Evolutionary conservation across 768 basidiomycete species (phyloP), one percentile per base, ranked within the genome.

Genomic region (Leccinellum luteum): DNA sequence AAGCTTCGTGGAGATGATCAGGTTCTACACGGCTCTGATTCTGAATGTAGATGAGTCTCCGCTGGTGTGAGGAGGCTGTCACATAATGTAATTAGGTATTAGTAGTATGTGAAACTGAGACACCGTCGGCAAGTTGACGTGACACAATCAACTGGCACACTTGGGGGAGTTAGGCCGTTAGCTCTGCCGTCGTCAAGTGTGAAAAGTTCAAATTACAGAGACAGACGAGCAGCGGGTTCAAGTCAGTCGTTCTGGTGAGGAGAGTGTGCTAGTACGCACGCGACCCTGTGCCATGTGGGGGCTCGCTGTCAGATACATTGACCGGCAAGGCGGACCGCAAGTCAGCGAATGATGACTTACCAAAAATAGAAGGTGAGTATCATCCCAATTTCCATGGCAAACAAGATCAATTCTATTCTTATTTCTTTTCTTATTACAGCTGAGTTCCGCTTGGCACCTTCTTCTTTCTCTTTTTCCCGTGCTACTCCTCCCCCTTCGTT

Each of bases 1-100:
- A 57, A 70, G 73, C 5, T 82, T 87, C 58, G 67, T 89, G 47
- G 86, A 88, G 66, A 79, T 84, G 54, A 83, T 89, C 47, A 75
- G 81, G 25, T 91, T 90, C 73, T 89, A 83, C 66, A 74, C 80
- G 1, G 79, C 78, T 3, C 73, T 90, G 34, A 82, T 90, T 19
- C 73, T 91, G 43, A 91, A 90, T 60, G 78, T 76, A 1, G 88
- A 90, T 55, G 87, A 90, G 66, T 74, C 80, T 0, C 6, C 1
- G 8, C 21, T 59, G 1, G 17, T 30, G 27, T 60, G 34, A 59
- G 12, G 7, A 43, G 5, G 17, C 5, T 4, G 19, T 6, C 50
- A 25, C 6, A 41, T 49, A 17, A 43, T 43, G 41, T 45, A 32
- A 3, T 27, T 48, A 48, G 25, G 9, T n/a, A n/a, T 25, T 27